Percentiles rank a stretch among this genome's conserved stretches.
Conservation (phyloP, 1,139 yeast genomes). For the Eremothecium coryli region DNA sequence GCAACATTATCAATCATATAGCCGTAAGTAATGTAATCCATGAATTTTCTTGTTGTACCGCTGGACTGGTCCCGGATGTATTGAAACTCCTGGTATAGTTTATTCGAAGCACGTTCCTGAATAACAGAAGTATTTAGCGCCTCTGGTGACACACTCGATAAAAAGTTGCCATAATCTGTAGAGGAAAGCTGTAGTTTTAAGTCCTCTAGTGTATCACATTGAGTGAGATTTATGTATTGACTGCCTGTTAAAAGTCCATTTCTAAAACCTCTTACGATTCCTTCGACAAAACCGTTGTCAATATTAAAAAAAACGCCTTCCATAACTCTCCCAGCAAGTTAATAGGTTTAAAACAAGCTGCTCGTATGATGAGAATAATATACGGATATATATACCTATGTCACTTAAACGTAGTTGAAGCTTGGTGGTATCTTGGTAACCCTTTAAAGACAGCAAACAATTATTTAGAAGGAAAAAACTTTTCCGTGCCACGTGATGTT, state of each 20-base stretch:
- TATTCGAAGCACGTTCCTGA: constrained; percentile 67
- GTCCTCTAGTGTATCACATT: constrained; percentile 92
- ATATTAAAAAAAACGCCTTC: constrained; percentile 83
- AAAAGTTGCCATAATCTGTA: constrained; percentile 89
- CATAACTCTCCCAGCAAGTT: too few species aligned
- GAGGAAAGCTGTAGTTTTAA: constrained; percentile 87
- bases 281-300: constrained; percentile 86
- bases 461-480: too few species aligned
- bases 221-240: constrained; percentile 87
- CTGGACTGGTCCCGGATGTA: constrained; percentile 78
- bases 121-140: constrained; percentile 67
- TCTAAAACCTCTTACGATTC: constrained; percentile 87
- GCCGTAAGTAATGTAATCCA: constrained; percentile 88
- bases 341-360: too few species aligned
- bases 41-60: constrained; percentile 67
- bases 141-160: constrained; percentile 74
- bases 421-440: too few species aligned
- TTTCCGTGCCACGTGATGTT: too few species aligned
- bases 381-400: too few species aligned
- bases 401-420: too few species aligned
- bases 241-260: constrained; percentile 67
- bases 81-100: constrained; percentile 73
- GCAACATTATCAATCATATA: constrained; percentile 98
- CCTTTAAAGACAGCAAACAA: too few species aligned
- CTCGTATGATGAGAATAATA: too few species aligned